Evolutionary conservation across 257 asterid species (phyloP).

Genomic region (Handroanthus guayacan): DNA sequence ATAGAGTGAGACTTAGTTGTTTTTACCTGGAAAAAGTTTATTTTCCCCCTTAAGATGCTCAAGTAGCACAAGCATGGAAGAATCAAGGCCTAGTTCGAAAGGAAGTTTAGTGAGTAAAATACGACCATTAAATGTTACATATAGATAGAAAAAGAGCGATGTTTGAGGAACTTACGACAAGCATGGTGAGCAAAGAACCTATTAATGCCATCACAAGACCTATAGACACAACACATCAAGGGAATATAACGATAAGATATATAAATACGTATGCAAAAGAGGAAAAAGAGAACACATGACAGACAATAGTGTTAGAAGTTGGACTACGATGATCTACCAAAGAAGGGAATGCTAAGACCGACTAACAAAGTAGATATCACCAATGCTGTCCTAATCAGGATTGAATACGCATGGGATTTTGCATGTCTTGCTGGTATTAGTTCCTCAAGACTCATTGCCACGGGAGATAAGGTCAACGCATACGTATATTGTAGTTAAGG

Average conservation of each 20-base stretch:
- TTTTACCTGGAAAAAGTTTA: conserved; percentile 64
- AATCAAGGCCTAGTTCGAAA: conserved; percentile 67
- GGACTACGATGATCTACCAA: conserved; percentile 54
- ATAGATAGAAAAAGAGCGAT: background rate
- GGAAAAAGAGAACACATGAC: background rate
- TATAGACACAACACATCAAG: conserved; percentile 31
- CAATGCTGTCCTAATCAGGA: conserved; percentile 76
- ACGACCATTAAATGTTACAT: background rate
- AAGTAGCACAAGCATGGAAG: conserved; percentile 90
- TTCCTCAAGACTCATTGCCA: conserved; percentile 95
- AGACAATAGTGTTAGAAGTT: background rate
- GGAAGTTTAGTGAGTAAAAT: background rate
- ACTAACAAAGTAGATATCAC: conserved; percentile 83
- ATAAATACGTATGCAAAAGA: background rate
- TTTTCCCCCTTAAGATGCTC: conserved; percentile 75
- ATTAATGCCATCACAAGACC: conserved; percentile 88
- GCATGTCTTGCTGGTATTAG: conserved; percentile 63
- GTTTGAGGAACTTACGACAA: conserved; percentile 65
- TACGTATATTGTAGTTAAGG: conserved; percentile 64
- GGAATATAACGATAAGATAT: background rate
- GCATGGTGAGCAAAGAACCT: conserved; percentile 95
- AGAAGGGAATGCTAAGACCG: conserved; percentile 81
- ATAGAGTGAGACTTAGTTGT: too few relatives aligned
- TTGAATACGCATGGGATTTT: conserved; percentile 57
- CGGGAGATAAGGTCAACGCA: conserved; percentile 91